Evolutionary conservation across 23 red algal genomes (phyloP).

Genomic region (Gracilariopsis chorda): DNA sequence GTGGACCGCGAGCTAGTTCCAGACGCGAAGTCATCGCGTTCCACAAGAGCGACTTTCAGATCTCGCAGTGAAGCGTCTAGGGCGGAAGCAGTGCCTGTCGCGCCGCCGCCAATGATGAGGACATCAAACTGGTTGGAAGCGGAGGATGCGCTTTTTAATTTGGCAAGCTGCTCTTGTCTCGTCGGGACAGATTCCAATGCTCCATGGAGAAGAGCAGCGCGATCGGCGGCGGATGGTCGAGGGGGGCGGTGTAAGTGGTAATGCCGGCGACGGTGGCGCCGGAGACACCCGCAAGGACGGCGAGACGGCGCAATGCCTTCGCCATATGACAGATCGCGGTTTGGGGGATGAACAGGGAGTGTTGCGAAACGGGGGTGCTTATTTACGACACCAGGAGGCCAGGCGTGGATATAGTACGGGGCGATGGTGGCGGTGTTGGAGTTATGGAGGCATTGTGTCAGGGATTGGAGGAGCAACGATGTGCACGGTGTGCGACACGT

Average conservation of each 20-base stretch:
- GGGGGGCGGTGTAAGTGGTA: slow-evolving; percentile 33
- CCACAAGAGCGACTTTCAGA: slow-evolving; percentile 86
- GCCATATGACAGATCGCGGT: too few relatives aligned
- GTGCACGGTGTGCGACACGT: too few relatives aligned
- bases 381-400: too few relatives aligned
- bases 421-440: too few relatives aligned
- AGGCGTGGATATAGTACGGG: too few relatives aligned
- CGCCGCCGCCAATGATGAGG: slow-evolving; percentile 92
- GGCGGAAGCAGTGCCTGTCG: slow-evolving; percentile 82
- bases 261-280: slow-evolving; percentile 47
- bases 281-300: slow-evolving; percentile 34
- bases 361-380: too few relatives aligned
- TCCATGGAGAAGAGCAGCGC: slow-evolving; percentile 35
- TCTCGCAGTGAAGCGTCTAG: slow-evolving; percentile 89
- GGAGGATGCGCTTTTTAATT: background rate
- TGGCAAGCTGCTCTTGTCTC: slow-evolving; percentile 26
- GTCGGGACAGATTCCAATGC: slow-evolving; percentile 49
- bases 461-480: too few relatives aligned
- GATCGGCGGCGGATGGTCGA: slow-evolving; percentile 42
- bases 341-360: background rate
- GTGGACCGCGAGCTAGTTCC: slow-evolving; percentile 81
- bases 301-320: slow-evolving; percentile 18
- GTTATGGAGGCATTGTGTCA: too few relatives aligned
- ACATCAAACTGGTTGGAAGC: slow-evolving; percentile 54
- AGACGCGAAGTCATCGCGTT: slow-evolving; percentile 93